Evolutionary conservation across 257 asterid species (phyloP).

Genomic region (Verbena officinalis): DNA sequence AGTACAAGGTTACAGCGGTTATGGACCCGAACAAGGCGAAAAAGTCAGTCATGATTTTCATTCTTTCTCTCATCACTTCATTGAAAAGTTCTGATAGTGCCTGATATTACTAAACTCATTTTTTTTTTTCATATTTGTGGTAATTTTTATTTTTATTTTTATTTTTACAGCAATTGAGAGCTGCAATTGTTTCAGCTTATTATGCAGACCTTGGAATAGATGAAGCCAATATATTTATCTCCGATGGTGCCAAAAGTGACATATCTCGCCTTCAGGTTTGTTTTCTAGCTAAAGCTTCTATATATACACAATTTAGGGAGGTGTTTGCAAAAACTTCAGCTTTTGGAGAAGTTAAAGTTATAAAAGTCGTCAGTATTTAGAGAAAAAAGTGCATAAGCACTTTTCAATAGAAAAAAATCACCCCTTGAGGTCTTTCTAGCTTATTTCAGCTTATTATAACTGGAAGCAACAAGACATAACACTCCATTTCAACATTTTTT

Average conservation of each 20-base stretch:
- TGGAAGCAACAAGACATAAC: too few relatives aligned
- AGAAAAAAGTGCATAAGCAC: too few relatives aligned
- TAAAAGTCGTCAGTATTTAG: too few relatives aligned
- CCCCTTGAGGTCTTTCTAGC: too few relatives aligned
- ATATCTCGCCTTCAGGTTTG: slow-evolving; percentile 89
- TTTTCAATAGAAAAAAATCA: too few relatives aligned
- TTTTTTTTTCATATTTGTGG: not conserved
- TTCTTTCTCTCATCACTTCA: not conserved
- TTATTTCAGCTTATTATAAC: too few relatives aligned
- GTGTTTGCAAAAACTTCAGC: too few relatives aligned
- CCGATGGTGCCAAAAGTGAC: slow-evolving; percentile 99
- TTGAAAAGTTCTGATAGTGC: too few relatives aligned
- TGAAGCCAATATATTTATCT: slow-evolving; percentile 87
- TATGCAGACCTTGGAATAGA: slow-evolving; percentile 85
- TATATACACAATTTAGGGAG: too few relatives aligned
- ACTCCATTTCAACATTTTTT: too few relatives aligned
- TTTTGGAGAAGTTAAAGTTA: too few relatives aligned
- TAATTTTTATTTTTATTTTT: slow-evolving; percentile 11
- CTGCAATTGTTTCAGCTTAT: slow-evolving; percentile 84
- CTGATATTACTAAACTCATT: too few relatives aligned
- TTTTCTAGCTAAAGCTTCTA: not conserved
- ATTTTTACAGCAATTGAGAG: slow-evolving; percentile 67
- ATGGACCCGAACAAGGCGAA: slow-evolving; percentile 99
- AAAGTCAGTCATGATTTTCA: slow-evolving; percentile 46
- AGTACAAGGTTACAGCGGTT: slow-evolving; percentile 82